A percentile compares a stretch with the other conserved stretches of the same genome.
Evolutionary conservation across 2,329 filamentous ascomycete species (phyloP).

Genomic region (Diaporthe sp.): DNA sequence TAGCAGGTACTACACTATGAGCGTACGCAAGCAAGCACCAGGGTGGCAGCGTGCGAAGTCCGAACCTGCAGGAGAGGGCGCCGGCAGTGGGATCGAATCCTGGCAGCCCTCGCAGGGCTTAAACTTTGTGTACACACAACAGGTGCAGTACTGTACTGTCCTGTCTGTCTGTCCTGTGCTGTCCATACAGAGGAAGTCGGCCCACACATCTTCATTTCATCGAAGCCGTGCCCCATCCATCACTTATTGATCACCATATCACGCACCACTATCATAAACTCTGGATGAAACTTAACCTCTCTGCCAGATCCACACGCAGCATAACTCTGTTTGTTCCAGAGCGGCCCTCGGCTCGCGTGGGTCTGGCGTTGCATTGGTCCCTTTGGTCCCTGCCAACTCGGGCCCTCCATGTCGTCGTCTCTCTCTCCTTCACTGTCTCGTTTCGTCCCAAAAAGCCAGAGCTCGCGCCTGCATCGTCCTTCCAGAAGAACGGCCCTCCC

Average conservation of each 20-base stretch:
- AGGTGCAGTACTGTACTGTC: too few species aligned
- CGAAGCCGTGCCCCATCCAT: neutral
- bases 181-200: neutral
- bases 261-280: slow-evolving; percentile 2
- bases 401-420: slow-evolving; percentile 12
- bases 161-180: too few species aligned
- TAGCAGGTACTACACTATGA: neutral
- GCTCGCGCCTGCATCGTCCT: neutral
- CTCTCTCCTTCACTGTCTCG: neutral
- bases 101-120: neutral
- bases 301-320: neutral
- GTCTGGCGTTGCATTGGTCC: slow-evolving; percentile 16
- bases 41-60: slow-evolving; percentile 1
- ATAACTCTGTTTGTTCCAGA: slow-evolving; percentile 24
- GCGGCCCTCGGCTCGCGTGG: slow-evolving; percentile 5
- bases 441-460: slow-evolving; percentile 12
- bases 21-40: neutral
- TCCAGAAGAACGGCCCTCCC: neutral
- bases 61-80: slow-evolving; percentile 15
- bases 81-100: slow-evolving; percentile 23
- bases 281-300: slow-evolving; percentile 22
- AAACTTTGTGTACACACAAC: neutral
- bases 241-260: neutral
- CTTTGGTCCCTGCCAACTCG: slow-evolving; percentile 16
- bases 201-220: slow-evolving; percentile 6